phyloP scores from a whole-genome alignment of 495 filamentous ascomycete genomes.

The Xanthoparmelia taractica region DNA sequence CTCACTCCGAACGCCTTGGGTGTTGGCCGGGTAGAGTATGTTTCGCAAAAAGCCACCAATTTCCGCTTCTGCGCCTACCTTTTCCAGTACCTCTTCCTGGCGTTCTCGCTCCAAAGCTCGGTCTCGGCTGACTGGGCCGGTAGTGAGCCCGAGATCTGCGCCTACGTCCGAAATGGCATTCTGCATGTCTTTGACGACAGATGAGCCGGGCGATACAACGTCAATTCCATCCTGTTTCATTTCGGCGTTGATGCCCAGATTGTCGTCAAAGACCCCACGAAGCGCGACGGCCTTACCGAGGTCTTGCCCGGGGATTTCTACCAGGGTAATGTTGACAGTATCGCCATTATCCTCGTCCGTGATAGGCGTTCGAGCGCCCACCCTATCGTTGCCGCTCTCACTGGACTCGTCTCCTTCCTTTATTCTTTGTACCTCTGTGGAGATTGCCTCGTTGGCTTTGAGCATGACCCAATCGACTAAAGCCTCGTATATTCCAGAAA shows the following conservation, averaged over 20 bases:
- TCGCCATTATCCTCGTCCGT: constrained; percentile 64
- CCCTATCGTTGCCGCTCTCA: constrained; percentile 46
- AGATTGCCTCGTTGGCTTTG: constrained; percentile 85
- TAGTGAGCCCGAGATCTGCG: constrained; percentile 71
- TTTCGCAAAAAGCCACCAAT: constrained; percentile 73
- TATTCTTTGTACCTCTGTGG: constrained; percentile 57
- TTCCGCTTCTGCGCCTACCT: constrained; percentile 73
- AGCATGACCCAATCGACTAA: constrained; percentile 89
- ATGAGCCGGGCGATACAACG: constrained; percentile 58
- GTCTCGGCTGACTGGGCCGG: constrained; percentile 56
- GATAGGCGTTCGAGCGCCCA: constrained; percentile 50
- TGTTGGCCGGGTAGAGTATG: constrained; percentile 72
- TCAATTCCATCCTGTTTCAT: constrained; percentile 93
- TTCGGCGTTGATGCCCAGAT: constrained; percentile 84
- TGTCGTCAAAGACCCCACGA: constrained; percentile 86
- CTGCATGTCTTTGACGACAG: constrained; percentile 78
- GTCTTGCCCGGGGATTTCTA: constrained; percentile 74
- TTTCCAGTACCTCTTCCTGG: constrained; percentile 75
- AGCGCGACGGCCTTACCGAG: constrained; percentile 80
- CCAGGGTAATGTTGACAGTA: constrained; percentile 77
- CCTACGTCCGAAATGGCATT: constrained; percentile 70
- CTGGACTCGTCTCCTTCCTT: constrained; percentile 55
- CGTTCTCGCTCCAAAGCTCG: constrained; percentile 72
- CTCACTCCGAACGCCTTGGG: constrained; percentile 65
- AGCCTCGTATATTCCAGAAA: constrained; percentile 85